Evolutionary conservation across 345 rosid genomes (phyloP), one percentile per base, ranked within the genome.

Genomic region (Luvunga scandens): DNA sequence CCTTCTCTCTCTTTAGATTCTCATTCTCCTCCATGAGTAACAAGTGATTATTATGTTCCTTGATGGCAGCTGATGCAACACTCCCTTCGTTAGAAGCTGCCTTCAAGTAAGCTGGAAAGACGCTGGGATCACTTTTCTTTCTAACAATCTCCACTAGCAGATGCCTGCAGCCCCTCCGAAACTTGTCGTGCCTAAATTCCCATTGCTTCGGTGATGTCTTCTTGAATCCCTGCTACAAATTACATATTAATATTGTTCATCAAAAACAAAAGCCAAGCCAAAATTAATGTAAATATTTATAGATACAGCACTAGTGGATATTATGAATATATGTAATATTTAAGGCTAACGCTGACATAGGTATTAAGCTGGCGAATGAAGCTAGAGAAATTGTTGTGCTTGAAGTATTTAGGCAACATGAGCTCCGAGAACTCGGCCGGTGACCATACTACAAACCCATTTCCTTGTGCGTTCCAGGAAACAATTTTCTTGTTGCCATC

Each of bases 301-400:
- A 45, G 10, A 45, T 45, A 45, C 12, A 42, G 13, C 48, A 42
- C 48, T 5, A 42, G 9, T 0, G 55, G 55, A 50, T 50, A 16
- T 16, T 50, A 50, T 50, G 5, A 3, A 16, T 50, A 50, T 48
- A 38, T 39, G 3, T 9, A 39, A 18, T 50, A 61, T 24, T 9
- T 2, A 25, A 7, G 60, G 50, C 18, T 13, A 45, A 14, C 18
- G 69, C 92, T 81, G 48, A 90, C 94, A 69, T 90, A 90, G 76
- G 94, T 90, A 48, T 90, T 90, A 48, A 90, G 85, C 65, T 90
- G 94, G 48, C 94, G 89, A 71, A 90, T 86, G 87, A 89, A 90
- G 81, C 94, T 90, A 34, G 92, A 90, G 80, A 90, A 89, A 56
- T 90, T 90, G 82, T 86, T 90, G 83, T 90, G 94, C 92, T 90